A percentile compares a stretch with the other conserved stretches of the same genome.
Evolutionary conservation across 306 rosid species (phyloP).

Genomic region (Fragaria iinumae): DNA sequence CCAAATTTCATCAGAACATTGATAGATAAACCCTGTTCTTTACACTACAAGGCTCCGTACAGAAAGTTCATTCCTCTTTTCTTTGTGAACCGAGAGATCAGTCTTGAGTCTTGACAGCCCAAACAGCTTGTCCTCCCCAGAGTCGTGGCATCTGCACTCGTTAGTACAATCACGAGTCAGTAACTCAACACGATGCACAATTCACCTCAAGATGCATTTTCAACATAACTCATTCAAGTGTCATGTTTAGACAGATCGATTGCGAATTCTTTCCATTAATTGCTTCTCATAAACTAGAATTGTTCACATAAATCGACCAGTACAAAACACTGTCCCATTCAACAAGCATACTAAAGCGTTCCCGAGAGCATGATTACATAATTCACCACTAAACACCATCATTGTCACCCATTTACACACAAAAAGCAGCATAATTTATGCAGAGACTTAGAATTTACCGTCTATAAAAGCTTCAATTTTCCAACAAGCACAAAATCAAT

Average conservation of each 20-base stretch:
- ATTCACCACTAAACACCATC: background rate
- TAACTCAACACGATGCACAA: background rate
- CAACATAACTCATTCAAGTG: background rate
- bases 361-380: background rate
- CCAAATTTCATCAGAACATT: background rate
- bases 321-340: background rate
- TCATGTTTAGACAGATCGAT: background rate
- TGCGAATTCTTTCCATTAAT: background rate
- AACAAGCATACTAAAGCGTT: background rate
- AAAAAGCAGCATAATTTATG: background rate
- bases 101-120: constrained; percentile 15
- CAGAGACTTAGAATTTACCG: background rate
- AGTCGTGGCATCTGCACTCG: constrained; percentile 29
- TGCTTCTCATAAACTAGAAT: background rate
- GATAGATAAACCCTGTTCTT: background rate
- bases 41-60: background rate
- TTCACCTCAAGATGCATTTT: background rate
- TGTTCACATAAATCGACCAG: background rate
- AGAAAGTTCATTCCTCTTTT: constrained; percentile 6
- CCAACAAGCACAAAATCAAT: background rate
- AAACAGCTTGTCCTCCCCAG: background rate
- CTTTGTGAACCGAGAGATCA: background rate
- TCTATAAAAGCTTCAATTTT: background rate
- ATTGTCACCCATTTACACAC: background rate
- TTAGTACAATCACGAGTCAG: background rate